Percentiles rank a stretch among this genome's conserved stretches.
Evolutionary conservation across 179 eudicot species (phyloP).

Genomic region (Drosera spatulata): DNA sequence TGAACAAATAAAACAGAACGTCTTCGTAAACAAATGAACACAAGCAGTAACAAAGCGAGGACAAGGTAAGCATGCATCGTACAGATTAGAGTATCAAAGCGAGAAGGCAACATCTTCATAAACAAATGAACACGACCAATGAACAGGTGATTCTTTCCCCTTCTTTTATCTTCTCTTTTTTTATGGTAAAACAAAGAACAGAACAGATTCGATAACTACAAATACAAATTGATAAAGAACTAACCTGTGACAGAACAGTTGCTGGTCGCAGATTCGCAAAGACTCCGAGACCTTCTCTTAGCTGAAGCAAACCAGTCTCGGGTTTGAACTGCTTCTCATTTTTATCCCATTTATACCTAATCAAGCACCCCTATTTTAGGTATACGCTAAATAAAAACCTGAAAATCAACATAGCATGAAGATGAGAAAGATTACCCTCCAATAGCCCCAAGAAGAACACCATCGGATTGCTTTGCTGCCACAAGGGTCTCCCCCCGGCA

Average conservation of each 20-base stretch:
- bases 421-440: slow-evolving; percentile 53
- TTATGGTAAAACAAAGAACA: background rate
- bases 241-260: too few species aligned
- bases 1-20: too few species aligned
- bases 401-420: background rate
- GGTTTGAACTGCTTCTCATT: slow-evolving; percentile 88
- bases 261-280: slow-evolving; percentile 99
- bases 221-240: slow-evolving; percentile 10
- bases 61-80: background rate
- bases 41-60: too few species aligned
- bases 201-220: background rate
- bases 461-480: slow-evolving; percentile 71
- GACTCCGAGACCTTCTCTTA: slow-evolving; percentile 83
- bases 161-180: too few species aligned
- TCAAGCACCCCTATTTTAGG: background rate
- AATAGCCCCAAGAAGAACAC: slow-evolving; percentile 94
- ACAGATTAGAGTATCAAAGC: background rate
- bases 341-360: slow-evolving; percentile 93
- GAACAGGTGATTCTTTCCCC: too few species aligned
- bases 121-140: too few species aligned
- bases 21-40: too few species aligned
- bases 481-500: slow-evolving; percentile 95
- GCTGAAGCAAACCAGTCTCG: slow-evolving; percentile 96
- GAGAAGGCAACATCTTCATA: background rate
- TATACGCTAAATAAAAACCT: background rate